These are phyloP conservation scores for Dactylellina cionopaga DNA, from an alignment of 2,329 filamentous ascomycete genomes.

Conservation along the genomic window DNA sequence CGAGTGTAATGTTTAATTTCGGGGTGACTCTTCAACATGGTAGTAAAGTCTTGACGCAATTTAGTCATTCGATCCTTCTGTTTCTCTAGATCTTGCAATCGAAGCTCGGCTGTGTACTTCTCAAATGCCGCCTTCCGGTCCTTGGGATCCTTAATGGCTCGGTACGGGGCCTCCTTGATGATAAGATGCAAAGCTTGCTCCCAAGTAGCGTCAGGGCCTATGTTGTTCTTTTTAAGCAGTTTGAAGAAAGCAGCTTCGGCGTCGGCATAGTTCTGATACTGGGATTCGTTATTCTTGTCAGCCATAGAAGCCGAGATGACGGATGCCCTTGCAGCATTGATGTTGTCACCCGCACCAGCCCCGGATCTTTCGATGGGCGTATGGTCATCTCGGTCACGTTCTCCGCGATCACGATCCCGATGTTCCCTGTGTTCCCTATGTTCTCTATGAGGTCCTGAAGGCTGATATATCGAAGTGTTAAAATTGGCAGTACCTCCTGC, in stretches of 20 bases:
- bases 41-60: constrained; percentile 90
- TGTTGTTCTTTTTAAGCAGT: constrained; percentile 81
- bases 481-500: constrained; percentile 67
- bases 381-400: constrained; percentile 62
- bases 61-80: constrained; percentile 93
- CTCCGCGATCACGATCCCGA: constrained; percentile 64
- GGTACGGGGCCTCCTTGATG: constrained; percentile 90
- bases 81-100: constrained; percentile 90
- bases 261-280: constrained; percentile 64
- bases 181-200: constrained; percentile 85
- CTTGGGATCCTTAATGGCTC: constrained; percentile 89
- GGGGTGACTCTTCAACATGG: constrained; percentile 94
- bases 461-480: constrained; percentile 53
- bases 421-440: constrained; percentile 65
- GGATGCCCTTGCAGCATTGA: constrained; percentile 60
- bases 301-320: constrained; percentile 58
- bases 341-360: constrained; percentile 61
- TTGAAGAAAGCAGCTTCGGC: constrained; percentile 94
- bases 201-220: constrained; percentile 93
- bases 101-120: constrained; percentile 90
- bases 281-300: constrained; percentile 50
- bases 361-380: constrained; percentile 64
- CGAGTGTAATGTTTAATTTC: constrained; percentile 97
- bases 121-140: constrained; percentile 91
- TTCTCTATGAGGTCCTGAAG: constrained; percentile 42